Percentiles rank a stretch among this genome's conserved stretches.
These are phyloP conservation scores for Tylopilus cervinicoccineus DNA, from an alignment of 768 basidiomycete genomes.

Conservation along the genomic window DNA sequence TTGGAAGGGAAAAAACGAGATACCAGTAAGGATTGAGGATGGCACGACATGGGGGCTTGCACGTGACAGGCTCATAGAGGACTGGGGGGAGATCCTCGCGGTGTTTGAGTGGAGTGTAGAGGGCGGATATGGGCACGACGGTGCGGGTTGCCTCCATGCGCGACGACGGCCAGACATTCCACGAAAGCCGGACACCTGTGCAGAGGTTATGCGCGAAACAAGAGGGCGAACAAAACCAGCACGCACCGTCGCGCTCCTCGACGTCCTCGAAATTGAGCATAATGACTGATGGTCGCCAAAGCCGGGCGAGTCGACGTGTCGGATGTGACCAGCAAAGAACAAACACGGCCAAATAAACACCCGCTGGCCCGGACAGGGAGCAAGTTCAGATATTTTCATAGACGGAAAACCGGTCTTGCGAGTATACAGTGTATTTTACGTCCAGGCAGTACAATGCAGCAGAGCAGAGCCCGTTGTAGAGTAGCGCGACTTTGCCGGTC, in stretches of 20 bases:
- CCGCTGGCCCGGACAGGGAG: too few species aligned
- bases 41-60: constrained; percentile 96
- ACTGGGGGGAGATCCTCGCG: constrained; percentile 94
- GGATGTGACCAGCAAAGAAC: constrained; percentile 3
- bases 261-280: constrained; percentile 95
- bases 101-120: constrained; percentile 93
- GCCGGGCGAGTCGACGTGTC: constrained; percentile 28
- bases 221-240: neutral
- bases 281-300: constrained; percentile 18
- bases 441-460: too few species aligned
- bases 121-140: constrained; percentile 96
- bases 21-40: constrained; percentile 98
- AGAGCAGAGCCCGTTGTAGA: too few species aligned
- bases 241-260: constrained; percentile 91
- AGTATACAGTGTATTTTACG: too few species aligned
- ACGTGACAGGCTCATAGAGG: constrained; percentile 96
- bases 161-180: constrained; percentile 99
- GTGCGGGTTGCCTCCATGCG: constrained; percentile 97
- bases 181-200: constrained; percentile 88
- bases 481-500: too few species aligned
- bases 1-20: constrained; percentile 19
- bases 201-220: neutral
- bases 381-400: too few species aligned
- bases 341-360: constrained; percentile 20
- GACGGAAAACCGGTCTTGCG: too few species aligned